Evolutionary conservation across 164 flowering plant species (phyloP).

Genomic region (Platanus orientalis): DNA sequence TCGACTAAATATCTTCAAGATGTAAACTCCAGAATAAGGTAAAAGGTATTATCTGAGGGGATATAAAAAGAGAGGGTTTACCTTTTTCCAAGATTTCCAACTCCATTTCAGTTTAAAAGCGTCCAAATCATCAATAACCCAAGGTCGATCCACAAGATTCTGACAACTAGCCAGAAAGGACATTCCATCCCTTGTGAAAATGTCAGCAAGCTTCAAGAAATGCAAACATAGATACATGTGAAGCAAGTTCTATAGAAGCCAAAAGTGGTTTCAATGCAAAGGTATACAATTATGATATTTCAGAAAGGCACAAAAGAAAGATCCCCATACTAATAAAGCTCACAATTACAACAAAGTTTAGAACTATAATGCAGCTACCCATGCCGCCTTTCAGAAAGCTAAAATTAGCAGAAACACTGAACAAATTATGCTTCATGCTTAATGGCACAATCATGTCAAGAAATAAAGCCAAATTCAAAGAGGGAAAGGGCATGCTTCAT

Average conservation of each 20-base stretch:
- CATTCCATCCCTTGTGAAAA: conserved; percentile 95
- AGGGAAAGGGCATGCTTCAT: not conserved
- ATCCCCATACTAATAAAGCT: not conserved
- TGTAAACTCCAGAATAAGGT: not conserved
- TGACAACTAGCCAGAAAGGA: conserved; percentile 94
- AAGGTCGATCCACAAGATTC: conserved; percentile 89
- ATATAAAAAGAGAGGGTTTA: conserved; percentile 11
- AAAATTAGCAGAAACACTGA: not conserved
- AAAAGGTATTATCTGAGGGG: not conserved
- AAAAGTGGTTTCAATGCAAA: not conserved
- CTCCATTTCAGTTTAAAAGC: conserved; percentile 67
- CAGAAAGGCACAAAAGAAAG: not conserved
- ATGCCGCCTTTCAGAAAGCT: not conserved
- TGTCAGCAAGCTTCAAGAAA: conserved; percentile 92
- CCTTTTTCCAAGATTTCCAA: conserved; percentile 90
- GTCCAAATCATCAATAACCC: conserved; percentile 98
- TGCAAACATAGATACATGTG: not conserved
- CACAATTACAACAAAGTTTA: not conserved
- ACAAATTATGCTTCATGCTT: not conserved
- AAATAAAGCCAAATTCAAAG: not conserved
- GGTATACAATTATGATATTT: not conserved
- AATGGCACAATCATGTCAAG: not conserved
- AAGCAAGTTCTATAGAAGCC: not conserved
- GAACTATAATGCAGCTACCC: not conserved
- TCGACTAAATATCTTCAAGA: not conserved